Evolutionary conservation across 1,284 basidiomycete species (phyloP).

Genomic region (Puccinia horiana): DNA sequence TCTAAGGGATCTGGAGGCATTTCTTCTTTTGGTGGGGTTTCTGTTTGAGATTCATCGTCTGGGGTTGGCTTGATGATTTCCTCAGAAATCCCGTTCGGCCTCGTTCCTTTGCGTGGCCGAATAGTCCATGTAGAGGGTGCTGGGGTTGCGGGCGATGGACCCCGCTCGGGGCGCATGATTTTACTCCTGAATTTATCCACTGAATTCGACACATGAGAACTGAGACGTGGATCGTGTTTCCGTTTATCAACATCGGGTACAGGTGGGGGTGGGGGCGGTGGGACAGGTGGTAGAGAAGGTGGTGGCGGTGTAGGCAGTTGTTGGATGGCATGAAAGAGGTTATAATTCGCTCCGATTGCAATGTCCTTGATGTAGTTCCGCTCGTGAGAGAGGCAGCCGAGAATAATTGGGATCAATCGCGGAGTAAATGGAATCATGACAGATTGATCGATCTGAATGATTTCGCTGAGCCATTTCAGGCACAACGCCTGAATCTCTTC

Average conservation of each 20-base stretch:
- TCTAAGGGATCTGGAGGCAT: conserved; percentile 74
- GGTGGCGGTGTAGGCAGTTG: conserved; percentile 72
- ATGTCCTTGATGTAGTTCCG: conserved; percentile 82
- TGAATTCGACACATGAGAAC: conserved; percentile 10
- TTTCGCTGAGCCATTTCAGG: conserved; percentile 87
- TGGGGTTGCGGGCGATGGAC: conserved; percentile 46
- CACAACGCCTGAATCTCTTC: conserved; percentile 61
- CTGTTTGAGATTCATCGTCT: background rate
- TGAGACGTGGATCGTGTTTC: conserved; percentile 25
- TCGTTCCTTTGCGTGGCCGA: background rate
- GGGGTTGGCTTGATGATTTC: conserved; percentile 1
- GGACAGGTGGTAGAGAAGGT: conserved; percentile 58
- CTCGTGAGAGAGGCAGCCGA: conserved; percentile 91
- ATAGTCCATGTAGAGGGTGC: conserved; percentile 20
- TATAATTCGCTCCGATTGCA: conserved; percentile 81
- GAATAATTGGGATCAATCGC: conserved; percentile 82
- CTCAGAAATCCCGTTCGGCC: conserved; percentile 26
- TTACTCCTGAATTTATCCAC: conserved; percentile 38
- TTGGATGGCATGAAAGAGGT: conserved; percentile 81
- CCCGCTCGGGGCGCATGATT: conserved; percentile 18
- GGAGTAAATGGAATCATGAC: conserved; percentile 95
- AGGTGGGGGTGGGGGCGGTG: conserved; percentile 48
- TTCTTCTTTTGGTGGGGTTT: conserved; percentile 59
- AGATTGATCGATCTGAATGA: conserved; percentile 81
- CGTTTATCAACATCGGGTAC: conserved; percentile 25